Evolutionary conservation across 2,329 filamentous ascomycete species (phyloP).

Genomic region (Grosmannia clavigera): DNA sequence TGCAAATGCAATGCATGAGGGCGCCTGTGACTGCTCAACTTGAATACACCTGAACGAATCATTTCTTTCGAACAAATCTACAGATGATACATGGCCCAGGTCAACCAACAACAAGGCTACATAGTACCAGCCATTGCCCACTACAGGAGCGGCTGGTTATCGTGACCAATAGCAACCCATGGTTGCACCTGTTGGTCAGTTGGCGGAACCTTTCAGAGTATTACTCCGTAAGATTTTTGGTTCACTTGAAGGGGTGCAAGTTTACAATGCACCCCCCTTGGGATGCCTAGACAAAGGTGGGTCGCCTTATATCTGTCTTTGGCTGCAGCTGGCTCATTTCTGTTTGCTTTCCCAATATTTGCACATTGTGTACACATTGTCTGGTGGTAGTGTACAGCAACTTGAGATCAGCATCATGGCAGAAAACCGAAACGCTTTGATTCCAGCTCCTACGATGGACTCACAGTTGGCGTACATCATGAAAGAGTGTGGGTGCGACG

Average conservation of each 20-base stretch:
- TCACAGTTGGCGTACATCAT: background rate
- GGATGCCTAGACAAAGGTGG: background rate
- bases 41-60: too few relatives aligned
- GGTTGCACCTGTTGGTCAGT: background rate
- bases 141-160: background rate
- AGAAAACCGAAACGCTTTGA: background rate
- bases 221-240: background rate
- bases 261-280: background rate
- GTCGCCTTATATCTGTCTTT: background rate
- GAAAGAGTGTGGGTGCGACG: background rate
- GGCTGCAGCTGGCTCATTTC: background rate
- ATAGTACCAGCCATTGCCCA: too few relatives aligned
- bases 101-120: too few relatives aligned
- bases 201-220: background rate
- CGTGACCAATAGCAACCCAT: background rate
- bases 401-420: background rate
- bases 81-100: too few relatives aligned
- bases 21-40: too few relatives aligned
- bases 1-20: background rate
- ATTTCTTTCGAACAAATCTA: too few relatives aligned
- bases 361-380: background rate
- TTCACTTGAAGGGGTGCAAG: background rate
- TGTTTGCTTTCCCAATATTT: background rate
- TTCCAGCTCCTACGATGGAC: background rate
- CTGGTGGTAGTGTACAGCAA: too few relatives aligned